Conservation (phyloP, 257 asterid species). For the Verbena officinalis region DNA sequence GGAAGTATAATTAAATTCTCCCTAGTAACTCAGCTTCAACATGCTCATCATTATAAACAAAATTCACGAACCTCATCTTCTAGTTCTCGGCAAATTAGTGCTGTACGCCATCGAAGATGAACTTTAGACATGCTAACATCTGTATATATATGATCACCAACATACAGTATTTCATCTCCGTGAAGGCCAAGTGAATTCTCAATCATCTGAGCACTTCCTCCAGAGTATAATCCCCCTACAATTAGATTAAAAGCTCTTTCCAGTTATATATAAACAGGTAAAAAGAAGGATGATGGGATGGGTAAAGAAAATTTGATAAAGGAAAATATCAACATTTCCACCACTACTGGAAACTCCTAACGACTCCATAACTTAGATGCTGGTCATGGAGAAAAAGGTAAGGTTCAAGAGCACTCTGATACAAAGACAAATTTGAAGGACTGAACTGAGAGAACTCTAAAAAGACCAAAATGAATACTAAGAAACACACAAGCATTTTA, state of each 20-base stretch:
- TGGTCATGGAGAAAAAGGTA: constrained; percentile 11
- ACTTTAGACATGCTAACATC: constrained; percentile 94
- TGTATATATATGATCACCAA: constrained; percentile 91
- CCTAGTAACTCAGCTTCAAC: too few relatives aligned
- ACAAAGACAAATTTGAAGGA: background rate
- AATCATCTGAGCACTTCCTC: constrained; percentile 95
- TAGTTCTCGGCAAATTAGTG: constrained; percentile 85
- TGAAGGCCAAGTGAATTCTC: constrained; percentile 82
- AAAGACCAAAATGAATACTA: background rate
- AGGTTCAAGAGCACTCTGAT: background rate
- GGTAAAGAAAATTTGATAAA: background rate
- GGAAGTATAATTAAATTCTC: too few relatives aligned
- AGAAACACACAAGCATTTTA: background rate
- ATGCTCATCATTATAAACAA: constrained; percentile 18
- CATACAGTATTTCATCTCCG: constrained; percentile 90
- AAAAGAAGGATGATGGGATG: constrained; percentile 1
- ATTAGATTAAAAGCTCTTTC: constrained; percentile 6
- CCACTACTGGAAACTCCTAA: background rate
- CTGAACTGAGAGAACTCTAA: background rate
- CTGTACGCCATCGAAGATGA: constrained; percentile 95
- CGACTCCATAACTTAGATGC: background rate
- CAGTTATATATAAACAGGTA: background rate
- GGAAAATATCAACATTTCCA: background rate
- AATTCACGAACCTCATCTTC: constrained; percentile 75
- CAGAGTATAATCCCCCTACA: constrained; percentile 87